Evolutionary conservation across 1,284 basidiomycete species (phyloP).

Genomic region (Vanrija sp.): DNA sequence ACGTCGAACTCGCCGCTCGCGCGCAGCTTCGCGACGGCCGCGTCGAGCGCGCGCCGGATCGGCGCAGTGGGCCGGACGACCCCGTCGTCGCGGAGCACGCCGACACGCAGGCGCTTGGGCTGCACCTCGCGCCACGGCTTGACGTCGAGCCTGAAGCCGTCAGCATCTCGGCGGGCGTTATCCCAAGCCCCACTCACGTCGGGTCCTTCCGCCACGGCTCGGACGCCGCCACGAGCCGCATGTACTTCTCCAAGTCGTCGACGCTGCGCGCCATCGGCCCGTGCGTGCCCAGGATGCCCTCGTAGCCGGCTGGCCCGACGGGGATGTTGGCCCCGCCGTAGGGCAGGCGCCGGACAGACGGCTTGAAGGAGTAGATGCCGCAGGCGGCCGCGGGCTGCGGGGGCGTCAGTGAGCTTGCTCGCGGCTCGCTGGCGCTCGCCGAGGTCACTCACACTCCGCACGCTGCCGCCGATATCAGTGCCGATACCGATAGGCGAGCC

Average conservation of each 20-base stretch:
- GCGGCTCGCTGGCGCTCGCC: background rate
- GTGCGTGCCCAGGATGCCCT: constrained; percentile 32
- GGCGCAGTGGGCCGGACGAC: constrained; percentile 45
- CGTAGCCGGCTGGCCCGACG: constrained; percentile 22
- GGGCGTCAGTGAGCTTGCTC: background rate
- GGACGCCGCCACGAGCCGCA: constrained; percentile 29
- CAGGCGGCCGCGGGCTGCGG: constrained; percentile 26
- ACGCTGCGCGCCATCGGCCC: constrained; percentile 41
- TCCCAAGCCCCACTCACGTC: constrained; percentile 6
- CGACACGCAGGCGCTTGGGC: constrained; percentile 31
- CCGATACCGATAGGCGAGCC: constrained; percentile 39
- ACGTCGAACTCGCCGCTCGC: constrained; percentile 25
- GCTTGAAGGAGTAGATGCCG: constrained; percentile 45
- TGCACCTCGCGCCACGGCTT: background rate
- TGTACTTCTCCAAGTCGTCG: constrained; percentile 42
- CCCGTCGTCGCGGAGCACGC: constrained; percentile 48
- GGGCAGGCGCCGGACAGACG: constrained; percentile 36
- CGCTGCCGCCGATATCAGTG: constrained; percentile 48
- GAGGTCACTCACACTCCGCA: constrained; percentile 23
- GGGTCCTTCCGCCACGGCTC: constrained; percentile 43
- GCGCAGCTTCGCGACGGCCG: constrained; percentile 26
- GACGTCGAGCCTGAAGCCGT: background rate
- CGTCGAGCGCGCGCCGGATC: constrained; percentile 41
- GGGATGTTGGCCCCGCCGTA: constrained; percentile 30
- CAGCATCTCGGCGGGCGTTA: no score